Evolutionary conservation across 441 rosid species (phyloP), one percentile per base, ranked within the genome.

Genomic region (Jatropha multifida): DNA sequence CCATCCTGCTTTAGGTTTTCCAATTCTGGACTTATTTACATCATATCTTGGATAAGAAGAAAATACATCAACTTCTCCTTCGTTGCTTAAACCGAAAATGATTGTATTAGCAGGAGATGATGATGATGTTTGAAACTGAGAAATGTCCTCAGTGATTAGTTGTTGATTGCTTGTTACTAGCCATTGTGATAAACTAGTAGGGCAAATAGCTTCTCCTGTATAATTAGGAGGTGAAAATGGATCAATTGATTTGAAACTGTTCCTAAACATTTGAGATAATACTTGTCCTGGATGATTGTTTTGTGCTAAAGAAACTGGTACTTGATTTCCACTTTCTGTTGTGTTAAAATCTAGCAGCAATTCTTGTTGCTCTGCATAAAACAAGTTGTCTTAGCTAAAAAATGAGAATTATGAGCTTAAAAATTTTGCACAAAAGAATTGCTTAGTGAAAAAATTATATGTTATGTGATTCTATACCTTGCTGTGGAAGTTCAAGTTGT

Each of bases 1-100:
- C 97, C 97, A 89, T 42, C 89, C 78, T 13, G 81, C 86, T 81
- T 75, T 86, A 0, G 90, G 82, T 71, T 77, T 79, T 71, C 83
- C 66, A 14, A 68, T 78, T 51, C 78, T 82, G 48, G 65, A 74
- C 64, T 81, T 8, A 69, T 68, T 79, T 49, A 81, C 72, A 68
- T 79, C 55, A 7, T 65, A 62, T 67, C 49, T 67, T 1, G 83
- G 84, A 71, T 72, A 56, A 41, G 88, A 68, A 69, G 87, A 54
- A 62, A 82, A n/a, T 46, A 80, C 7, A 49, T 59, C 82, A 8
- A 59, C 9, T 7, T 78, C 71, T 64, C 79, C 65, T 58, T 76
- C 79, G 1, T 32, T 58, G 20, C n/a, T 37, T 48, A 79, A 61
- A 41, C 75, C 18, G 46, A 82, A 72, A 20, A 80, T 7, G 1